A percentile compares a stretch with the other conserved stretches of the same genome.
These are phyloP conservation scores for Drechmeria coniospora DNA, from an alignment of 2,329 filamentous ascomycete genomes.

Conservation along the genomic window DNA sequence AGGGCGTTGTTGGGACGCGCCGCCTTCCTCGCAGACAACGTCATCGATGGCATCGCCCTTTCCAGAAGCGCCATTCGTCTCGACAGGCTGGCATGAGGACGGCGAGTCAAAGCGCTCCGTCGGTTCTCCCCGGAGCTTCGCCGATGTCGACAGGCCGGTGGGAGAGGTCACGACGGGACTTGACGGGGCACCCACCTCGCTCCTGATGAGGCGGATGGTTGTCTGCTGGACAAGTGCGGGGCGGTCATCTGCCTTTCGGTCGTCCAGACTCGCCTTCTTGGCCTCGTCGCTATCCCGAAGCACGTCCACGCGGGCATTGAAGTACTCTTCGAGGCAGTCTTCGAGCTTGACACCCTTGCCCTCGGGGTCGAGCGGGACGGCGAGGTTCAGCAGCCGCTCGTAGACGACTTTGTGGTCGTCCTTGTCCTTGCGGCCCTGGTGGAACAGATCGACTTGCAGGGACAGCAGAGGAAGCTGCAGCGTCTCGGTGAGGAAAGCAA, in stretches of 20 bases:
- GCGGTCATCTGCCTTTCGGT: conserved; percentile 9
- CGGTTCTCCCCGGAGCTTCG: conserved; percentile 1
- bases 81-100: background rate
- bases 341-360: conserved; percentile 65
- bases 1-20: conserved; percentile 4
- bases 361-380: conserved; percentile 63
- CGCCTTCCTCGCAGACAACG: background rate
- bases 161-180: conserved; percentile 20
- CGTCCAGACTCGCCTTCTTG: conserved; percentile 22
- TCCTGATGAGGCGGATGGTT: conserved; percentile 18
- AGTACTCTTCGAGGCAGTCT: conserved; percentile 84
- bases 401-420: conserved; percentile 94
- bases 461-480: conserved; percentile 77
- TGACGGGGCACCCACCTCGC: conserved; percentile 15
- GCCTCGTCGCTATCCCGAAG: conserved; percentile 52
- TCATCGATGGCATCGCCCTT: background rate
- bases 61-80: background rate
- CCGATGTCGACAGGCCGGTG: conserved; percentile 12
- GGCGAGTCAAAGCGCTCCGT: background rate
- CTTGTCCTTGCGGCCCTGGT: conserved; percentile 68
- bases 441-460: conserved; percentile 86
- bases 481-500: conserved; percentile 84
- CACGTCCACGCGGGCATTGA: conserved; percentile 87
- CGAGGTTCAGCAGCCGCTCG: conserved; percentile 78
- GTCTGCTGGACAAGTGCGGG: conserved; percentile 14